phyloP scores from a whole-genome alignment of 2,329 filamentous ascomycete genomes.

The Calonectria hongkongensis region DNA sequence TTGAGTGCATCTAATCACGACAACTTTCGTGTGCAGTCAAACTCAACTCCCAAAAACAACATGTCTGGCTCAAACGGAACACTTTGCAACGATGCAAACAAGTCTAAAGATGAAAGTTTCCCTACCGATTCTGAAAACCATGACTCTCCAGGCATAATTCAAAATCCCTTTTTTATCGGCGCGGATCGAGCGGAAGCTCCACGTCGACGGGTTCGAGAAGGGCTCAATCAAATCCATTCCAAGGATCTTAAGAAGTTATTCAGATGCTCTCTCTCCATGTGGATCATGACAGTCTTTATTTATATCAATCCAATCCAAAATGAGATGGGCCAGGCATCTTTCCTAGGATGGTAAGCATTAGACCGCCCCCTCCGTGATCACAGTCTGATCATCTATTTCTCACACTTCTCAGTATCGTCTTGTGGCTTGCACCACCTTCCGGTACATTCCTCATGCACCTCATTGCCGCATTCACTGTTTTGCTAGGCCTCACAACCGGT shows the following conservation, averaged over 20 bases:
- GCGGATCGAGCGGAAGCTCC: background rate
- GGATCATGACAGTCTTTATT: slow-evolving; percentile 14
- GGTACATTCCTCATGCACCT: slow-evolving; percentile 49
- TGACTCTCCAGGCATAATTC: background rate
- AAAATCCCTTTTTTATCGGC: slow-evolving; percentile 1
- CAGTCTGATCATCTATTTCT: background rate
- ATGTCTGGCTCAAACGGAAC: background rate
- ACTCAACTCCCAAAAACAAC: background rate
- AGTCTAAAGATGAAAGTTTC: background rate
- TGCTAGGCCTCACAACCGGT: slow-evolving; percentile 39
- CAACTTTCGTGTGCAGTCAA: no score
- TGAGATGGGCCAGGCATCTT: slow-evolving; percentile 16
- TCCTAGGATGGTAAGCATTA: background rate
- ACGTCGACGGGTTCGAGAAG: background rate
- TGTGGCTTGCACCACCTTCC: slow-evolving; percentile 44
- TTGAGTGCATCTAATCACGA: background rate
- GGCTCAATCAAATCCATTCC: background rate
- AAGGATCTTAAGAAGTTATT: slow-evolving; percentile 10
- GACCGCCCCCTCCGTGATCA: background rate
- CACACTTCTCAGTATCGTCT: background rate
- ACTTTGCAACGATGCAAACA: background rate
- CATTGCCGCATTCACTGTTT: slow-evolving; percentile 41
- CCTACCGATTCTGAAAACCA: no score
- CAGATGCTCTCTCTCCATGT: slow-evolving; percentile 9
- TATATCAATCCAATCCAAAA: slow-evolving; percentile 18